Evolutionary conservation across 495 filamentous ascomycete genomes (phyloP).

Genomic region (Penicillium bialowiezense): DNA sequence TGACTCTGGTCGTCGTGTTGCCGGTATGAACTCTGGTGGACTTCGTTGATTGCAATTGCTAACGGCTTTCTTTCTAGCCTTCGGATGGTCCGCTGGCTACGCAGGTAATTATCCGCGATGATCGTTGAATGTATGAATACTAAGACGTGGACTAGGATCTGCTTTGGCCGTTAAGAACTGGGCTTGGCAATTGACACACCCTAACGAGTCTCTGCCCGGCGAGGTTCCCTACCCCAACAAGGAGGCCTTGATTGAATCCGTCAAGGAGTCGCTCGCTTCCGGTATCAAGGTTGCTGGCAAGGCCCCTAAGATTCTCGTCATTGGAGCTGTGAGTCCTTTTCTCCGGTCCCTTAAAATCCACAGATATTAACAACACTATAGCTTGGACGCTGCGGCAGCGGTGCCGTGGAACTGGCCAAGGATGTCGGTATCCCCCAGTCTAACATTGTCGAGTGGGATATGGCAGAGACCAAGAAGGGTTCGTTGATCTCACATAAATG

Average conservation of each 20-base stretch:
- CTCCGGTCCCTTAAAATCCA: too few species aligned
- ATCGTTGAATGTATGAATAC: neutral
- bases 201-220: conserved; percentile 60
- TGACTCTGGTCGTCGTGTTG: conserved; percentile 72
- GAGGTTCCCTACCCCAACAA: conserved; percentile 77
- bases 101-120: conserved; percentile 47
- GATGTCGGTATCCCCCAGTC: conserved; percentile 71
- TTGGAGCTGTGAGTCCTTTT: conserved; percentile 57
- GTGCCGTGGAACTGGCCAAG: conserved; percentile 76
- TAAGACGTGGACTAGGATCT: conserved; percentile 33
- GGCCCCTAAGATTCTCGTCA: conserved; percentile 54
- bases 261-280: conserved; percentile 63
- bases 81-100: conserved; percentile 79
- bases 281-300: conserved; percentile 54
- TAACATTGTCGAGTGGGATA: conserved; percentile 86
- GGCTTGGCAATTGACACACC: conserved; percentile 81
- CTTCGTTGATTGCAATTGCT: conserved; percentile 29
- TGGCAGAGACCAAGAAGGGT: conserved; percentile 71
- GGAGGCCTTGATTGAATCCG: conserved; percentile 64
- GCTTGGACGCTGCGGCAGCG: conserved; percentile 82
- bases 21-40: conserved; percentile 34
- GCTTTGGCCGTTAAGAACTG: conserved; percentile 82
- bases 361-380: conserved; percentile 15
- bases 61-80: conserved; percentile 30
- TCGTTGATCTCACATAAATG: neutral